Conservation (phyloP, 495 filamentous ascomycete genomes). For the Aspergillus taichungensis region DNA sequence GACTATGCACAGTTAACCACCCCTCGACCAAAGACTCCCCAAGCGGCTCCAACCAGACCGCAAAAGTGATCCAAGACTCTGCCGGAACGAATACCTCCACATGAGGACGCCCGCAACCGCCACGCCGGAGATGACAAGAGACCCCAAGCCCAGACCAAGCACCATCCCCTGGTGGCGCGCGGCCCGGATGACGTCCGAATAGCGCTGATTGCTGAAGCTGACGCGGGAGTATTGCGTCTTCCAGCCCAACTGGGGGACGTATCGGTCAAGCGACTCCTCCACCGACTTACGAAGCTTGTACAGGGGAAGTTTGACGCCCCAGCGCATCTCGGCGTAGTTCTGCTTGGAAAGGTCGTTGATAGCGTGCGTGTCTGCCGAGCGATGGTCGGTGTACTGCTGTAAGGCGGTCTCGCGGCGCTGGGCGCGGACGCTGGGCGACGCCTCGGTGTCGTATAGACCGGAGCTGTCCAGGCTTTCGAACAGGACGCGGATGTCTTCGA, state of each 20-base stretch:
- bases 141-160: constrained; percentile 31
- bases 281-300: constrained; percentile 75
- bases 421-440: constrained; percentile 30
- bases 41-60: too few species aligned
- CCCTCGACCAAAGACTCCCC: too few species aligned
- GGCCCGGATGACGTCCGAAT: constrained; percentile 67
- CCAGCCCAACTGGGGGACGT: constrained; percentile 70
- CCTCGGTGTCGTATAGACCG: constrained; percentile 29
- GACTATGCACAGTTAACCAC: too few species aligned
- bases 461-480: constrained; percentile 65
- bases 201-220: constrained; percentile 86
- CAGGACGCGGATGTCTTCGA: constrained; percentile 77
- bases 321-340: constrained; percentile 91
- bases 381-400: constrained; percentile 60
- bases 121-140: constrained; percentile 15
- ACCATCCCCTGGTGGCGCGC: constrained; percentile 60
- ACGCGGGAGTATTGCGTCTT: constrained; percentile 89
- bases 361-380: constrained; percentile 68
- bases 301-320: constrained; percentile 61
- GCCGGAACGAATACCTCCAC: constrained; percentile 22
- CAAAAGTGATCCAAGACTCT: neutral
- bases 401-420: constrained; percentile 49
- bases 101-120: constrained; percentile 21
- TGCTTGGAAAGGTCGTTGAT: constrained; percentile 89
- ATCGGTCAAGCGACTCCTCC: constrained; percentile 75